Evolutionary conservation across 2,329 filamentous ascomycete genomes (phyloP).

Genomic region (Aspergillus japonicus): DNA sequence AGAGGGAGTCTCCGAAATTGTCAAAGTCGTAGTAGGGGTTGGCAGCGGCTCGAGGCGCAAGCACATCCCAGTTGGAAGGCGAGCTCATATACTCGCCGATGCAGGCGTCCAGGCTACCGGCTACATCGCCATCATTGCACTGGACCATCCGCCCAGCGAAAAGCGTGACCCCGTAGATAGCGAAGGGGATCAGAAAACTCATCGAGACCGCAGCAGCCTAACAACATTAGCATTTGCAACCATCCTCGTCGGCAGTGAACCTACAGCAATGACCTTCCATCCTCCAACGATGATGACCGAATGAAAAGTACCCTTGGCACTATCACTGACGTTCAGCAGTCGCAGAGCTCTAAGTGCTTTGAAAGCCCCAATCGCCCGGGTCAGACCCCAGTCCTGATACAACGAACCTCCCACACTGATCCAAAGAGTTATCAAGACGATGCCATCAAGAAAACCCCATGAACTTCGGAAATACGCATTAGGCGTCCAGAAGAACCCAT

Average conservation of each 20-base stretch:
- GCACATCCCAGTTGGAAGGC: conserved; percentile 80
- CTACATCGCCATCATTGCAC: conserved; percentile 72
- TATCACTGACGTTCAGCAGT: conserved; percentile 92
- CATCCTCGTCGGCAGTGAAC: conserved; percentile 28
- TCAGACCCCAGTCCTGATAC: conserved; percentile 77
- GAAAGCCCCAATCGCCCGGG: conserved; percentile 90
- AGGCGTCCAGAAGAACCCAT: conserved; percentile 93
- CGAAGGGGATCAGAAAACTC: conserved; percentile 91
- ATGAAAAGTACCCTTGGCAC: conserved; percentile 92
- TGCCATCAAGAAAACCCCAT: conserved; percentile 92
- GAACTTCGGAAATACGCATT: conserved; percentile 96
- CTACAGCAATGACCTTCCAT: conserved; percentile 85
- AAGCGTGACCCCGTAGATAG: conserved; percentile 90
- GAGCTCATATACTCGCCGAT: conserved; percentile 76
- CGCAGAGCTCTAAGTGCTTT: conserved; percentile 91
- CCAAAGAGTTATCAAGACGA: conserved; percentile 92
- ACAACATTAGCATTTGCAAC: conserved; percentile 4
- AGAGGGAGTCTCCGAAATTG: conserved; percentile 87
- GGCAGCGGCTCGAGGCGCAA: conserved; percentile 75
- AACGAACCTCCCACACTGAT: conserved; percentile 86
- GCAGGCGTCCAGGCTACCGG: conserved; percentile 64
- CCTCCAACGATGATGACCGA: conserved; percentile 91
- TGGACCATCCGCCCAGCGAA: conserved; percentile 77
- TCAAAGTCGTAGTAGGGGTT: conserved; percentile 93
- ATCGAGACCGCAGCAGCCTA: conserved; percentile 86